Percentiles rank a stretch among this genome's conserved stretches.
These are phyloP conservation scores for Colletotrichum cuscutae DNA, from an alignment of 2,329 filamentous ascomycete species.

Conservation along the genomic window DNA sequence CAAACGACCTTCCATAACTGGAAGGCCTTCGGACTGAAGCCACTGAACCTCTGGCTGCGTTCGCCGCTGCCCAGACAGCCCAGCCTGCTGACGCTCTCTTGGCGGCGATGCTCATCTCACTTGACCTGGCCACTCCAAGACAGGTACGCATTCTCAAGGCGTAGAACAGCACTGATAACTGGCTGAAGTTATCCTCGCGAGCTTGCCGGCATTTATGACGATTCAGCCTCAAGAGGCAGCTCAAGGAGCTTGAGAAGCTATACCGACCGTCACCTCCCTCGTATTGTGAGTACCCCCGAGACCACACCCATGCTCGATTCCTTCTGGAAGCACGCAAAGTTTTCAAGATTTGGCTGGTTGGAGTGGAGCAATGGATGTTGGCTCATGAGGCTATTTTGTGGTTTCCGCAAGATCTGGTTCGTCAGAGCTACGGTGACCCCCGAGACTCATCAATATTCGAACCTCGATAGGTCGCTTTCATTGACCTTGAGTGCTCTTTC, in stretches of 20 bases:
- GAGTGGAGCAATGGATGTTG: not conserved
- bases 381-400: constrained; percentile 26
- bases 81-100: constrained; percentile 30
- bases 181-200: constrained; percentile 2
- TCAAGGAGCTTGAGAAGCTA: not conserved
- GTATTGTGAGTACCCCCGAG: not conserved
- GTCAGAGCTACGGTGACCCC: not conserved
- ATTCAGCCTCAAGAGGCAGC: constrained; percentile 16
- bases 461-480: not conserved
- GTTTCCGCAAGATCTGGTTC: not conserved
- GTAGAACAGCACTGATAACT: not conserved
- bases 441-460: not conserved
- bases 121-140: not conserved
- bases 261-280: not conserved
- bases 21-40: not conserved
- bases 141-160: not conserved
- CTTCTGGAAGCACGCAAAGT: not conserved
- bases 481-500: not conserved
- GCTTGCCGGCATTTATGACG: constrained; percentile 21
- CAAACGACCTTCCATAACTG: constrained; percentile 26
- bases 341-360: not conserved
- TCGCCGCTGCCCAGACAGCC: constrained; percentile 23
- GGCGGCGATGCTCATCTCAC: constrained; percentile 4
- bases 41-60: not conserved
- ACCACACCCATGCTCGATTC: not conserved